Conservation (phyloP, 768 basidiomycete genomes). For the Panaeolus papilionaceus region DNA sequence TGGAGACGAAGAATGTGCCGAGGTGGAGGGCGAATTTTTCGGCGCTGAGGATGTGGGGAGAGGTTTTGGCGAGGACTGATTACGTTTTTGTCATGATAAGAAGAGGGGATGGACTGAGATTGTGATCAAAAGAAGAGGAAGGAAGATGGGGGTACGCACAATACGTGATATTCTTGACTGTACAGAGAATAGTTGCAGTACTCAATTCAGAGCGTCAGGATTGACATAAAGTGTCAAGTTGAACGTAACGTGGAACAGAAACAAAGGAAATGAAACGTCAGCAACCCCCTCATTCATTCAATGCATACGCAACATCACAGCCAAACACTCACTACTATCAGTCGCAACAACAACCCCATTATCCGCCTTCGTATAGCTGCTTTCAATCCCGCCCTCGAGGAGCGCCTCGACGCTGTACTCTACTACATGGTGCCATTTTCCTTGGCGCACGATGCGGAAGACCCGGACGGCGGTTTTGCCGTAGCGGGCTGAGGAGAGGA, state of each 20-base stretch:
- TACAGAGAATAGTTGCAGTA: slow-evolving; percentile 11
- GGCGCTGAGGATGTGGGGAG: slow-evolving; percentile 83
- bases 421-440: slow-evolving; percentile 70
- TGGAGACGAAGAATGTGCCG: slow-evolving; percentile 80
- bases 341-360: slow-evolving; percentile 91
- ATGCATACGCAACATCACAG: no score
- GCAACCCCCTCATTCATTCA: no score
- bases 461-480: slow-evolving; percentile 93
- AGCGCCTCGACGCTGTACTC: slow-evolving; percentile 86
- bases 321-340: slow-evolving; percentile 88
- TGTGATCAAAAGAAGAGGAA: not conserved
- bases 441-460: slow-evolving; percentile 80
- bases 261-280: not conserved
- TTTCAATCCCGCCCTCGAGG: slow-evolving; percentile 84
- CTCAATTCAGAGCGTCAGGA: not conserved
- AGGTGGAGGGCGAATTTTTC: slow-evolving; percentile 91
- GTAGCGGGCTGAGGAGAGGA: slow-evolving; percentile 62
- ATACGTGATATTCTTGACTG: slow-evolving; percentile 75
- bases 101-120: not conserved
- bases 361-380: slow-evolving; percentile 87
- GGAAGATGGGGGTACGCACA: slow-evolving; percentile 40
- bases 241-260: no score
- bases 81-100: not conserved
- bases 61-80: slow-evolving; percentile 84
- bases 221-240: not conserved